Base-by-base conservation (phyloP, 352 stramenopile genomes). In the Phytopythium montanum region DNA sequence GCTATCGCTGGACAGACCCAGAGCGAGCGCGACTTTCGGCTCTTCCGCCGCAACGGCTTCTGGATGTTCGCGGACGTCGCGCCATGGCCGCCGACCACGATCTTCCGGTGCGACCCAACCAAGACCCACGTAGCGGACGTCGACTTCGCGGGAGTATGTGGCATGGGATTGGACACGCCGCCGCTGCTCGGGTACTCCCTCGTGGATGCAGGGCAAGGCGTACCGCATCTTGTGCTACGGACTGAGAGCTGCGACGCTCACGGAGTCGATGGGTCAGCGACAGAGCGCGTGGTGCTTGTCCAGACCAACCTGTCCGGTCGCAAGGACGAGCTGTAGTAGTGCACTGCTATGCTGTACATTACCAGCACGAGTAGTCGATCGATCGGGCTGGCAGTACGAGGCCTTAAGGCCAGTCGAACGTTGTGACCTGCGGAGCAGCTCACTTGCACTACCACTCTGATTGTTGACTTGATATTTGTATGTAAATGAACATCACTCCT, bases 11-110 rank as follows among this genome's bases (percentile, higher is more conserved):
- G 29, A 13, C 26, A 36, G 19, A 29, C 2, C 18, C 42, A 29
- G 8, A 3, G 12, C 19, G 50, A 56, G 33, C 18, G n/a, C 12
- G 31, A 90, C 50, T 85, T 85, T 50, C 77, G 76, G 0, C 60
- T 90, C 19, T 83, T 84, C 46, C 70, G 80, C 33, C 72, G 85
- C 68, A 71, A 81, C 19, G 78, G 77, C 31, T 88, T 88, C 57
- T 90, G 78, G 80, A 74, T 87, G 71, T 70, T 90, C 39, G 76
- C 74, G 0, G 74, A 90, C 60, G 61, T 88, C 5, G 73, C 69
- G 18, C 42, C 58, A 13, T 87, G 80, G 80, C 77, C 80, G 9
- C 80, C 77, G 0, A 65, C 63, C 57, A 86, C 79, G 23, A 64
- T 79, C 41, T 90, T 86, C 60, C 77, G 77, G 25, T 90, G 80